Percentiles rank a stretch among this genome's conserved stretches.
Evolutionary conservation across 1,284 basidiomycete genomes (phyloP).

Genomic region (Taiwanofungus camphoratus): DNA sequence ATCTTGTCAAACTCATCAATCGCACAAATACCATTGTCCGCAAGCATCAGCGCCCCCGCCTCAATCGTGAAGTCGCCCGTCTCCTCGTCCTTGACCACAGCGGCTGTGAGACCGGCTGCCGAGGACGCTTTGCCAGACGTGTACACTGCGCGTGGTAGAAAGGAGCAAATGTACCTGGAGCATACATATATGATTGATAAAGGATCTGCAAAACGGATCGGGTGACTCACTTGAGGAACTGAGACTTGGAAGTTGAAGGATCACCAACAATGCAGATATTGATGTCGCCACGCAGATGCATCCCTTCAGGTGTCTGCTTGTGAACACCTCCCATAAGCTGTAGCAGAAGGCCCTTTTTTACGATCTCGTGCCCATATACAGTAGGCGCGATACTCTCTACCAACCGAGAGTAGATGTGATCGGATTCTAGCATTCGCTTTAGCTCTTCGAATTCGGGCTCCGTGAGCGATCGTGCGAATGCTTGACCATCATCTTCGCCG

Average conservation of each 20-base stretch:
- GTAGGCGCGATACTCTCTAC: constrained; percentile 97
- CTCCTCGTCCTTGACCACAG: constrained; percentile 98
- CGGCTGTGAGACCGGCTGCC: constrained; percentile 97
- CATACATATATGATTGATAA: not conserved
- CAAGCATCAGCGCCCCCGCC: constrained; percentile 97
- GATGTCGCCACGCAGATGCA: constrained; percentile 95
- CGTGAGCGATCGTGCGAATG: constrained; percentile 85
- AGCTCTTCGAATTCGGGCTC: constrained; percentile 95
- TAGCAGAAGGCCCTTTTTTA: constrained; percentile 96
- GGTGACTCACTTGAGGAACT: constrained; percentile 86
- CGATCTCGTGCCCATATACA: constrained; percentile 97
- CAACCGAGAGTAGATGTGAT: constrained; percentile 91
- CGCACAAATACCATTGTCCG: constrained; percentile 98
- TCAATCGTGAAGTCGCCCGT: constrained; percentile 99
- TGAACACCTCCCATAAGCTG: constrained; percentile 99
- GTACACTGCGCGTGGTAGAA: constrained; percentile 97
- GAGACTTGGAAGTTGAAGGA: constrained; percentile 95
- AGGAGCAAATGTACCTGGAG: constrained; percentile 94
- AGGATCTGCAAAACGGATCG: too few species aligned
- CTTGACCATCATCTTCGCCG: constrained; percentile 69
- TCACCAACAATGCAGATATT: constrained; percentile 99
- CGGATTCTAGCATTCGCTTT: constrained; percentile 86
- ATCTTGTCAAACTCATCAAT: constrained; percentile 99
- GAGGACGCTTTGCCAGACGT: constrained; percentile 99
- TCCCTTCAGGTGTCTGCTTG: constrained; percentile 94